A percentile compares a stretch with the other conserved stretches of the same genome.
Conservation (phyloP, 2,329 filamentous ascomycete genomes). For the Juglanconis oblonga region DNA sequence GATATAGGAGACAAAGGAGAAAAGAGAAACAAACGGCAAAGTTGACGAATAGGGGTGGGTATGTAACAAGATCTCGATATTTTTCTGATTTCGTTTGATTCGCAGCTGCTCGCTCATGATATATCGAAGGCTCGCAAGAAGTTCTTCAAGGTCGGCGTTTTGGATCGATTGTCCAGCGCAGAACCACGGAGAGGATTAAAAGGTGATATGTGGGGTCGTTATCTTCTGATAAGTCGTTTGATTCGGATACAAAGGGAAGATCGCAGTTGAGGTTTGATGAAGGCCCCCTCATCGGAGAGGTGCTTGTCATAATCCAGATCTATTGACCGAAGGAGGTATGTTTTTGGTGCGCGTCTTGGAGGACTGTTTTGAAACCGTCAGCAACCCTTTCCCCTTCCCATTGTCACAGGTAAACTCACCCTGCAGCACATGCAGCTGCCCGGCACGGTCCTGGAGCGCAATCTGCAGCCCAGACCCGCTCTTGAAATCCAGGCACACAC, state of each 20-base stretch:
- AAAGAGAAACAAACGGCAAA: not conserved
- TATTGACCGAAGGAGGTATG: slow-evolving; percentile 33
- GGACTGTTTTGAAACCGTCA: slow-evolving; percentile 32
- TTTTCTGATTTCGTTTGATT: not conserved
- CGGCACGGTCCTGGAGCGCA: slow-evolving; percentile 60
- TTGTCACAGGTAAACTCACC: slow-evolving; percentile 38
- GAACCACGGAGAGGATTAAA: slow-evolving; percentile 11
- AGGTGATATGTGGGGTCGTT: slow-evolving; percentile 13
- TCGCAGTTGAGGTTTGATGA: slow-evolving; percentile 9
- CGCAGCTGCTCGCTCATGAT: not conserved
- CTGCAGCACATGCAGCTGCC: slow-evolving; percentile 53
- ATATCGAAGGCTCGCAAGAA: not conserved
- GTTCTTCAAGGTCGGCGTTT: not conserved
- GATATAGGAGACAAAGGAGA: slow-evolving; percentile 15
- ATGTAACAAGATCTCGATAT: slow-evolving; percentile 4
- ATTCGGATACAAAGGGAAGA: slow-evolving; percentile 15
- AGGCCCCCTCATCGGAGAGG: slow-evolving; percentile 1
- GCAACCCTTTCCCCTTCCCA: slow-evolving; percentile 9
- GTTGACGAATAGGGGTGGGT: not conserved
- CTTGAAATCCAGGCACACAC: slow-evolving; percentile 61
- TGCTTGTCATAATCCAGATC: slow-evolving; percentile 10
- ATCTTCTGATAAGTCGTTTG: slow-evolving; percentile 12
- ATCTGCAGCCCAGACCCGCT: slow-evolving; percentile 61
- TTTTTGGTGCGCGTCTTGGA: slow-evolving; percentile 39
- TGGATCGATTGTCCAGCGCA: not conserved